Evolutionary conservation across 2,329 filamentous ascomycete species (phyloP), one percentile per base, ranked within the genome.

Genomic region (Pseudocercospora fuligena): DNA sequence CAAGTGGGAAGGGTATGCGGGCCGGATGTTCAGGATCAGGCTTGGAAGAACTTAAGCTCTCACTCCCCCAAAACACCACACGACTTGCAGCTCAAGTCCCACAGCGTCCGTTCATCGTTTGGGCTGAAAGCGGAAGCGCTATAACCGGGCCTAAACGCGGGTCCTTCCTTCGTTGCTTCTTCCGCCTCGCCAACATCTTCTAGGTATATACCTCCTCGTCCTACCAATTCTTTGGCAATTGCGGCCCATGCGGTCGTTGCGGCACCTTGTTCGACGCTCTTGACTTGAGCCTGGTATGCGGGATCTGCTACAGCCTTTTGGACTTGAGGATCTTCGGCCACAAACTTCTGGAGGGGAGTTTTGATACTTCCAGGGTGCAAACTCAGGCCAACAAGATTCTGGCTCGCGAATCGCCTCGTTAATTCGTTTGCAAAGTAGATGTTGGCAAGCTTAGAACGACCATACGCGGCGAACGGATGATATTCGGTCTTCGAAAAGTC

Each of bases 371-470:
- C 84, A 0, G 85, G 85, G 59, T 85, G 81, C 5, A 85, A 51
- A 16, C 77, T 78, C 12, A 75, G 74, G 0, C 79, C 83, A 60
- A 84, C 83, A 0, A 87, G 68, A 4, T 82, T 80, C 4, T 75
- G 72, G 0, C 71, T 21, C 1, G 80, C 82, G 69, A 83, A 86
- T 0, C 78, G 78, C 1, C 84, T 79, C 29, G 86, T 84, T 19
- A 87, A 78, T 64, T 85, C 80, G 66, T 83, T 85, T 2, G 84
- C 81, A 61, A 83, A 81, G 67, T 80, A 84, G 21, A 86, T 79
- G 64, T 84, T 85, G n/a, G 85, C 84, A 0, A 80, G 79, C 67
- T 88, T 88, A 58, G 78, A 77, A 67, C 85, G 81, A 0, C 77
- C 81, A 65, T 88, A 88, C 0, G 82, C 78, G 0, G 63, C 40